Evolutionary conservation across 2,329 filamentous ascomycete genomes (phyloP).

Genomic region (Hymenoscyphus albidus): DNA sequence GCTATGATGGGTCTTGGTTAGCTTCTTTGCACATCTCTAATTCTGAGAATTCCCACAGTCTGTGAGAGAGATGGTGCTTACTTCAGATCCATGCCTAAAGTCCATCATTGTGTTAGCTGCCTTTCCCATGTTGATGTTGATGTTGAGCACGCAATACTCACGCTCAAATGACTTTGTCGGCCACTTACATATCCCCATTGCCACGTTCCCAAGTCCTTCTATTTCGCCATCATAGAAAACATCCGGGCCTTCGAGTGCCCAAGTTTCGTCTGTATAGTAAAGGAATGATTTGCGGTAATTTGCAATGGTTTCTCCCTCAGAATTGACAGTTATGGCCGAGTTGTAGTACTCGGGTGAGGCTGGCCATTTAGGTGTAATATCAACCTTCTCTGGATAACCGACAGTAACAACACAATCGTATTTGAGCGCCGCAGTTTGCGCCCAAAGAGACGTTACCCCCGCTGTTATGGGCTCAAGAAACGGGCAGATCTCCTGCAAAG

Average conservation of each 20-base stretch:
- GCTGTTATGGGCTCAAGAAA: conserved; percentile 63
- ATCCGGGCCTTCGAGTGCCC: conserved; percentile 51
- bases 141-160: conserved; percentile 13
- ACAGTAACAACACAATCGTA: conserved; percentile 64
- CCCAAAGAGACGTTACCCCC: conserved; percentile 70
- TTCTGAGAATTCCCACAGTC: no score
- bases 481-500: conserved; percentile 61
- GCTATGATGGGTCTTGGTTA: conserved; percentile 30
- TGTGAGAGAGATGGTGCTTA: conserved; percentile 29
- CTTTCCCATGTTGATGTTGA: background rate
- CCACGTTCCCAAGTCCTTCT: conserved; percentile 46
- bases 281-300: conserved; percentile 60
- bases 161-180: conserved; percentile 12
- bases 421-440: conserved; percentile 60
- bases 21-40: conserved; percentile 18
- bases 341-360: conserved; percentile 52
- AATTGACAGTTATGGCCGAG: conserved; percentile 50
- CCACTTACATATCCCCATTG: conserved; percentile 57
- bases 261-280: conserved; percentile 58
- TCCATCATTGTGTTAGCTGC: conserved; percentile 4
- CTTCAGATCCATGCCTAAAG: conserved; percentile 58
- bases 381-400: conserved; percentile 71
- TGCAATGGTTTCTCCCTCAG: conserved; percentile 55
- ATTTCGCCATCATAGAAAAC: conserved; percentile 49
- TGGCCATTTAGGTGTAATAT: conserved; percentile 48